Evolutionary conservation across 768 basidiomycete species (phyloP).

Genomic region (Kwoniella dejecticola): DNA sequence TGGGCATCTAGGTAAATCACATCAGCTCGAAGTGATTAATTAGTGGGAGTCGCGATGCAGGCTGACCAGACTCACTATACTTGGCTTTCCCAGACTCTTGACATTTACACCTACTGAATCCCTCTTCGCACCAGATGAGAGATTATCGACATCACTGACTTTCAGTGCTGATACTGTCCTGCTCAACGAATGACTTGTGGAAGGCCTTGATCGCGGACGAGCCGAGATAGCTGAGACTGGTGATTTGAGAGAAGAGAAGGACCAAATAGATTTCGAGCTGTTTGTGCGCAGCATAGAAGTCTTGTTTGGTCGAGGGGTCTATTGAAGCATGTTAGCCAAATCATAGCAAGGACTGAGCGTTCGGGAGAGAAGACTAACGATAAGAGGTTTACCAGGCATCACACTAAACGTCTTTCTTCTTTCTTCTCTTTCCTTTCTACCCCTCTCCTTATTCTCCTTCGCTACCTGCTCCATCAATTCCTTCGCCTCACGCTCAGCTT

Average conservation of each 20-base stretch:
- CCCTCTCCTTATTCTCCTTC: slow-evolving; percentile 16
- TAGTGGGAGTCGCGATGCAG: too few relatives aligned
- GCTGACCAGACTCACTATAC: slow-evolving; percentile 25
- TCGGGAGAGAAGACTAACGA: slow-evolving; percentile 22
- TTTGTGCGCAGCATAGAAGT: slow-evolving; percentile 12
- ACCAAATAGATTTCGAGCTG: slow-evolving; percentile 5
- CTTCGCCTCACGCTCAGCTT: background rate
- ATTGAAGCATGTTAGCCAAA: background rate
- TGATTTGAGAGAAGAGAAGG: background rate
- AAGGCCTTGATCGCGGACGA: background rate
- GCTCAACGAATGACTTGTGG: slow-evolving; percentile 6
- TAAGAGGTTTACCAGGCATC: slow-evolving; percentile 27
- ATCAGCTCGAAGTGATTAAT: background rate
- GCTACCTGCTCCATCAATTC: slow-evolving; percentile 12
- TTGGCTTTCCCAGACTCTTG: slow-evolving; percentile 34
- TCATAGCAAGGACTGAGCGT: too few relatives aligned
- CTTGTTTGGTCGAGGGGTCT: slow-evolving; percentile 33
- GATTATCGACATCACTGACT: slow-evolving; percentile 10
- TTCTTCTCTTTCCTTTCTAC: slow-evolving; percentile 10
- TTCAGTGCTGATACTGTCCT: slow-evolving; percentile 18
- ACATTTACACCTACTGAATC: slow-evolving; percentile 29
- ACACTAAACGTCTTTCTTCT: slow-evolving; percentile 26
- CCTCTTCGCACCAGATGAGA: background rate
- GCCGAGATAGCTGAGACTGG: background rate
- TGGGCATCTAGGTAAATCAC: slow-evolving; percentile 22